Percentiles rank a stretch among this genome's conserved stretches.
These are phyloP conservation scores for Paxillus rubicundulus DNA, from an alignment of 768 basidiomycete species.

Conservation along the genomic window DNA sequence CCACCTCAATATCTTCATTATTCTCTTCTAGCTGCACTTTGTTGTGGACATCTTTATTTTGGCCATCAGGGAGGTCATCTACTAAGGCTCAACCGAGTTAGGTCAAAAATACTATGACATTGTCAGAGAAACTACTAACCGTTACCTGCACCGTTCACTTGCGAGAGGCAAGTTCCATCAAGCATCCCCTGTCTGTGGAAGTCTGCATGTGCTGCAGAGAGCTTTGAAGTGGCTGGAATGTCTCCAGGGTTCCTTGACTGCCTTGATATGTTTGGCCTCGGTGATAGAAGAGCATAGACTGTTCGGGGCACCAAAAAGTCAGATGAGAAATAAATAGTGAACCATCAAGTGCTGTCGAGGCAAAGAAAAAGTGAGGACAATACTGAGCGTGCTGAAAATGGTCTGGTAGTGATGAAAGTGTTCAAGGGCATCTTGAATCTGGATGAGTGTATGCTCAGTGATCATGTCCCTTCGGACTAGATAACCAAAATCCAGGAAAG, in stretches of 20 bases:
- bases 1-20: too few species aligned
- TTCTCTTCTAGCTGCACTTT: too few species aligned
- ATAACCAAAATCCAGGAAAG: constrained; percentile 35
- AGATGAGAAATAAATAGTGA: constrained; percentile 26
- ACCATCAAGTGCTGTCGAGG: constrained; percentile 32
- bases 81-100: too few species aligned
- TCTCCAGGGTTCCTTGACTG: constrained; percentile 34
- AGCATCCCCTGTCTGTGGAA: constrained; percentile 24
- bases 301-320: constrained; percentile 31
- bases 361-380: constrained; percentile 20
- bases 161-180: background rate
- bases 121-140: too few species aligned
- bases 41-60: too few species aligned
- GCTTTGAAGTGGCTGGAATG: constrained; percentile 27
- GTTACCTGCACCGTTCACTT: too few species aligned
- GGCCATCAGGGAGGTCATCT: too few species aligned
- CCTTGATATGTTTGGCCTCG: constrained; percentile 34
- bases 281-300: constrained; percentile 37
- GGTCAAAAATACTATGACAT: too few species aligned
- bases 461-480: constrained; percentile 19
- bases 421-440: constrained; percentile 15
- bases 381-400: too few species aligned
- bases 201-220: constrained; percentile 16
- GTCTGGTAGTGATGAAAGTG: constrained; percentile 7
- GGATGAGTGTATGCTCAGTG: constrained; percentile 13